Evolutionary conservation across 1,284 basidiomycete genomes (phyloP).

Genomic region (Ustilago nuda): DNA sequence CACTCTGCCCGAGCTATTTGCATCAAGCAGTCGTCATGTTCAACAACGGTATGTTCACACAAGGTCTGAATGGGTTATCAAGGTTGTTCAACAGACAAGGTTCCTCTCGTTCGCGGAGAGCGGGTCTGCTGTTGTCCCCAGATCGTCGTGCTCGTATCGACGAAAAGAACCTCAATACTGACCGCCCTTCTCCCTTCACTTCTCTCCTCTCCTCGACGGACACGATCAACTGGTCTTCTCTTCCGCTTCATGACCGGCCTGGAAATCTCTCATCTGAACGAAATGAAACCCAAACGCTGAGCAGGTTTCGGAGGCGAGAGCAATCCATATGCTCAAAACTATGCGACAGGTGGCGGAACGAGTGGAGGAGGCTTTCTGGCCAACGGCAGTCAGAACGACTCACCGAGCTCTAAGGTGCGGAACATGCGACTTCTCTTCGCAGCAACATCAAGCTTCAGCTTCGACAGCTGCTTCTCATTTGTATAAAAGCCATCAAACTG

Average conservation of each 20-base stretch:
- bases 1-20: no score
- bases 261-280: no score
- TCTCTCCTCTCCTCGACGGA: no score
- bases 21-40: constrained; percentile 16
- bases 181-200: no score
- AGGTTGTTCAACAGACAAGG: not conserved
- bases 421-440: not conserved
- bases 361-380: constrained; percentile 57
- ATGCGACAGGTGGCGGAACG: constrained; percentile 54
- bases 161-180: no score
- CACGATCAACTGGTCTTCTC: no score
- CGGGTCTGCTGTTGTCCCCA: not conserved
- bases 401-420: constrained; percentile 47
- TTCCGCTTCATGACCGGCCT: no score
- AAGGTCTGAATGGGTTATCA: not conserved
- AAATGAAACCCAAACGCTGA: no score
- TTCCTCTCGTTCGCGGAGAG: no score
- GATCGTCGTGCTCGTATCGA: not conserved
- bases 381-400: constrained; percentile 48
- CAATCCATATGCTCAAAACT: constrained; percentile 60
- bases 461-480: not conserved
- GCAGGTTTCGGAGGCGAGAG: constrained; percentile 35
- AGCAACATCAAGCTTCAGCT: not conserved
- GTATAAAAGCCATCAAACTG: constrained; percentile 2
- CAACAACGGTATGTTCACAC: constrained; percentile 42